Evolutionary conservation across 2,329 filamentous ascomycete species (phyloP), one percentile per base, ranked within the genome.

Genomic region (Mollisiaceae sp.): DNA sequence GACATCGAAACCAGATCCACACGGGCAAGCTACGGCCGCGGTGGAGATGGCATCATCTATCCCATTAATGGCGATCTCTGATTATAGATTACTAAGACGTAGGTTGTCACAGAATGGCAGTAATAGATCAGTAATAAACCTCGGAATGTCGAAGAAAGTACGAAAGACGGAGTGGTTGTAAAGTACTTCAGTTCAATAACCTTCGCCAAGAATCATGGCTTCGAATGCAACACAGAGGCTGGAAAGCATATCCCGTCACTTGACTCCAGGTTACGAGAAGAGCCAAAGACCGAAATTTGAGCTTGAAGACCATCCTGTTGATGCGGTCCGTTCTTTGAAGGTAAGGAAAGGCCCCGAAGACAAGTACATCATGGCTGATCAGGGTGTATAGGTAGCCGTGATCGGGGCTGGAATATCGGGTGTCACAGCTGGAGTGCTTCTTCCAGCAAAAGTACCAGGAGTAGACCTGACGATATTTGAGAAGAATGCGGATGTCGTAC

Each of bases 391-490:
- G 67, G 69, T 70, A 1, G 67, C 67, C 18, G 69, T 91, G 0
- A 84, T 91, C 38, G 89, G 89, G 1, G 88, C 87, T 11, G 89
- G 89, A 0, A 76, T 91, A 0, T 77, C 86, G 0, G 89, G 89
- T 2, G 82, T 91, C 43, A 83, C 85, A 6, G 86, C 90, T 0
- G 90, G 89, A 0, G 82, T 88, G 8, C 76, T 92, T 11, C 78
- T 93, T 0, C 90, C 89, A 0, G 83, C 79, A 9, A 93, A 93
- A 69, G 85, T 93, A 0, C 90, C 90, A 0, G 66, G 66, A 1
- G 88, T 90, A 15, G 43, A 69, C 27, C 58, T 74, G 18, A 67
- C 64, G 61, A 84, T 87, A 27, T 73, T 86, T 1, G 85, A 87
- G 71, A 86, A 86, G 74, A 82, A 81, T 35, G 54, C 62, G n/a